Evolutionary conservation across 2,329 filamentous ascomycete species (phyloP).

Genomic region (Clarireedia monteithiana): DNA sequence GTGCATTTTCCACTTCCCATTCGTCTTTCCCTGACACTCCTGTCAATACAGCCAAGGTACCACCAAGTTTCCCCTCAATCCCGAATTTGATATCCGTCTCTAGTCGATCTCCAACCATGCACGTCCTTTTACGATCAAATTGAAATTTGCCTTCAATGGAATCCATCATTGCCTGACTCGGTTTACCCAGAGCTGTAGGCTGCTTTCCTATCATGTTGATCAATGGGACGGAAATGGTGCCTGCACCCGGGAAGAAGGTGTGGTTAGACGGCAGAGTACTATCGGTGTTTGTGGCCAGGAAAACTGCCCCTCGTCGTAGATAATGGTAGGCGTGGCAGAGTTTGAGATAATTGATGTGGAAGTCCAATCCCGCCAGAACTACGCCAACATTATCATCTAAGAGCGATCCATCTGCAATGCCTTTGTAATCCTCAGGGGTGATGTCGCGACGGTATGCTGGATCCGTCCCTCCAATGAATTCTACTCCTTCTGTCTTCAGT

Average conservation of each 20-base stretch:
- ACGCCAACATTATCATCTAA: conserved; percentile 85
- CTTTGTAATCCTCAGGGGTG: conserved; percentile 69
- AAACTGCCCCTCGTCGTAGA: conserved; percentile 70
- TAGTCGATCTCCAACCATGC: conserved; percentile 91
- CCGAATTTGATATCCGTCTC: conserved; percentile 97
- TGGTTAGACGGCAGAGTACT: conserved; percentile 78
- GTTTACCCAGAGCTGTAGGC: conserved; percentile 81
- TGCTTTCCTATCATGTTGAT: conserved; percentile 61
- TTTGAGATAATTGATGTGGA: conserved; percentile 94
- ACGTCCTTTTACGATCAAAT: conserved; percentile 74
- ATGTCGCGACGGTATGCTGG: conserved; percentile 69
- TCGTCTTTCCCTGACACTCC: conserved; percentile 83
- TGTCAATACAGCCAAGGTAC: conserved; percentile 83
- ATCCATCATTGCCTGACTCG: conserved; percentile 99
- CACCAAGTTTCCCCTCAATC: conserved; percentile 80
- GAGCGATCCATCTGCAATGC: conserved; percentile 64
- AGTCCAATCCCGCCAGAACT: conserved; percentile 85
- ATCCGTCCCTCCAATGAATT: conserved; percentile 83
- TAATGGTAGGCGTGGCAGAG: conserved; percentile 80
- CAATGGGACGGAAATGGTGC: conserved; percentile 71
- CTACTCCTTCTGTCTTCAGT: conserved; percentile 68
- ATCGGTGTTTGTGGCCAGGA: conserved; percentile 90
- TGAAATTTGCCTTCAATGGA: conserved; percentile 93
- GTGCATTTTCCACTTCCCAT: conserved; percentile 61
- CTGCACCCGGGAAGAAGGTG: conserved; percentile 85